Conservation (phyloP, 2,329 filamentous ascomycete species). For the Aspergillus sclerotialis region DNA sequence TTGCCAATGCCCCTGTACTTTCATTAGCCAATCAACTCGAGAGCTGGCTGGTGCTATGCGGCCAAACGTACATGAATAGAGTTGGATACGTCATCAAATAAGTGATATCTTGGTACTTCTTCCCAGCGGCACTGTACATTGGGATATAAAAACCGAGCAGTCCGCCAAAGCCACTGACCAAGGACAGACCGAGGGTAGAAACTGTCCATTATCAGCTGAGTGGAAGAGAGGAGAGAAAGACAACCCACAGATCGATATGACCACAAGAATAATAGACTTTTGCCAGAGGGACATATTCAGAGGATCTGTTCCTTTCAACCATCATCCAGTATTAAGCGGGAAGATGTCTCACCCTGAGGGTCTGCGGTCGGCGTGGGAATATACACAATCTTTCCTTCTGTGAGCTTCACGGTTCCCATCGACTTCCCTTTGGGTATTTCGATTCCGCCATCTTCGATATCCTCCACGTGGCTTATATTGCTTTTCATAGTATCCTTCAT, state of each 20-base stretch:
- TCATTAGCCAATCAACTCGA: neutral
- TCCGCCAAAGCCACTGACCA: slow-evolving; percentile 38
- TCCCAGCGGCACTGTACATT: slow-evolving; percentile 28
- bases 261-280: slow-evolving; percentile 19
- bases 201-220: too few species aligned
- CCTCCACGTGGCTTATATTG: slow-evolving; percentile 17
- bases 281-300: slow-evolving; percentile 22
- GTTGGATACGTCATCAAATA: slow-evolving; percentile 30
- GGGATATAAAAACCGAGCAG: slow-evolving; percentile 38
- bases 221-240: too few species aligned
- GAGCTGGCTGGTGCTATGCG: neutral
- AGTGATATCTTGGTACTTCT: slow-evolving; percentile 34
- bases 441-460: slow-evolving; percentile 7
- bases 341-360: slow-evolving; percentile 20
- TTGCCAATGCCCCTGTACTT: slow-evolving; percentile 26
- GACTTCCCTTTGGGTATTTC: slow-evolving; percentile 5
- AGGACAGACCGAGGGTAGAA: slow-evolving; percentile 31
- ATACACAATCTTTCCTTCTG: slow-evolving; percentile 26
- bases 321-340: too few species aligned
- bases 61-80: slow-evolving; percentile 17
- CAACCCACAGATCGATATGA: slow-evolving; percentile 21
- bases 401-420: slow-evolving; percentile 22
- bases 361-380: slow-evolving; percentile 29
- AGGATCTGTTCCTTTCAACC: too few species aligned
- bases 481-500: too few species aligned